Evolutionary conservation across 257 asterid species (phyloP).

Genomic region (Nicotiana otophora): DNA sequence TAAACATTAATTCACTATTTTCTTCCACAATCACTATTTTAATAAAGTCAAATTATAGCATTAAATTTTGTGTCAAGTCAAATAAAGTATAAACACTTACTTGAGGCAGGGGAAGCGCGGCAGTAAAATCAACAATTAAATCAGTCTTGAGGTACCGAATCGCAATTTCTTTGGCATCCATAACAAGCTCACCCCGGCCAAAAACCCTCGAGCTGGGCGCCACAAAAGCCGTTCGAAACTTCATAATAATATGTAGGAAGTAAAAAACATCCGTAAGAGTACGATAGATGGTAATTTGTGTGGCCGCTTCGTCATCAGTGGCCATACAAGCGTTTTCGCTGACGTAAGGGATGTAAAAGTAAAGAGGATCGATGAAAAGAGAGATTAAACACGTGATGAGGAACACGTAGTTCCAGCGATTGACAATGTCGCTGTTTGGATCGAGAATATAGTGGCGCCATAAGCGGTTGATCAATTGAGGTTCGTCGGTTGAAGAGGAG

Average conservation of each 20-base stretch:
- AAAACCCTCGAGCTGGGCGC: conserved; percentile 85
- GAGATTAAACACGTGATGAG: conserved; percentile 57
- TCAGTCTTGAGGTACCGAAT: conserved; percentile 59
- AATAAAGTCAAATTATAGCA: background rate
- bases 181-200: conserved; percentile 93
- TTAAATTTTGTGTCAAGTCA: background rate
- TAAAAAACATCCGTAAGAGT: conserved; percentile 62
- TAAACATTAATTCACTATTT: background rate
- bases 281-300: conserved; percentile 48
- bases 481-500: conserved; percentile 34
- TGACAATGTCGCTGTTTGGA: conserved; percentile 85
- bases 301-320: conserved; percentile 43
- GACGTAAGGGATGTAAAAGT: conserved; percentile 66
- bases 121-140: conserved; percentile 69
- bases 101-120: conserved; percentile 86
- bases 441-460: conserved; percentile 81
- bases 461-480: conserved; percentile 43
- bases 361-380: conserved; percentile 84
- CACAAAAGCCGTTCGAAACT: conserved; percentile 87
- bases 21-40: background rate
- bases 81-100: conserved; percentile 11
- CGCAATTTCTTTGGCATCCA: conserved; percentile 63
- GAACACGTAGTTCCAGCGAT: conserved; percentile 82
- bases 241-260: conserved; percentile 61
- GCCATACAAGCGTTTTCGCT: conserved; percentile 63